Evolutionary conservation across 352 stramenopile species (phyloP), one percentile per base, ranked within the genome.

Genomic region (Globisporangium paddicum): DNA sequence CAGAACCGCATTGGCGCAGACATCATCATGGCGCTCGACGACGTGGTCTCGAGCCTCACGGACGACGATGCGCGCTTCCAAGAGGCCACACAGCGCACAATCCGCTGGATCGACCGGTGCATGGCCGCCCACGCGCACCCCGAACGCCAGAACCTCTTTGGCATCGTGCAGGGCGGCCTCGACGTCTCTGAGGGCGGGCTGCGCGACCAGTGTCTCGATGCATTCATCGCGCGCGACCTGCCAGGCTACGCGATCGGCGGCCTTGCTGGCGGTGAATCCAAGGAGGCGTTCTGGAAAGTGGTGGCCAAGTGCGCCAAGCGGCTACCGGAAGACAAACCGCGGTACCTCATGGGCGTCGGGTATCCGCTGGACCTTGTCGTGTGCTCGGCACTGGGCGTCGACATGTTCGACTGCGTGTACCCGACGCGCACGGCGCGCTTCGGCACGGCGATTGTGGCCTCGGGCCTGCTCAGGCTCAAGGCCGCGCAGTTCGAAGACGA

Each of bases 361-460:
- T 99, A 99, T 73, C 95, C 96, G 26, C 59, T 99, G 6, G 96
- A 99, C 71, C 82, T 99, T 18, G 95, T 99, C 2, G 90, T 99
- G 28, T 99, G 96, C 73, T 98, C 93, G 23, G 94, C 91, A 6
- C 71, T 99, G 5, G 96, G 96, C 26, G 95, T 98, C 5, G 96
- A 99, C 71, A 98, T 99, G 95, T 96, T 89, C 56, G 97, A 99
- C 81, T 99, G 96, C 71, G 96, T 99, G 9, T 99, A 98, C 75
- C 96, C 96, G 6, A 99, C 96, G 44, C 81, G 96, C 35, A 99
- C 96, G 28, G 97, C 92, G 34, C 70, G 96, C 21, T 98, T 99
- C 71, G 96, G 96, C 25, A 97, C 97, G 2, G 96, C 96, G 10
- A 85, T 99, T 60, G 72, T 82, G 40, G 68, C 71, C 4, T 77